phyloP scores from a whole-genome alignment of 2,329 filamentous ascomycete genomes.

The Fusarium sp. region DNA sequence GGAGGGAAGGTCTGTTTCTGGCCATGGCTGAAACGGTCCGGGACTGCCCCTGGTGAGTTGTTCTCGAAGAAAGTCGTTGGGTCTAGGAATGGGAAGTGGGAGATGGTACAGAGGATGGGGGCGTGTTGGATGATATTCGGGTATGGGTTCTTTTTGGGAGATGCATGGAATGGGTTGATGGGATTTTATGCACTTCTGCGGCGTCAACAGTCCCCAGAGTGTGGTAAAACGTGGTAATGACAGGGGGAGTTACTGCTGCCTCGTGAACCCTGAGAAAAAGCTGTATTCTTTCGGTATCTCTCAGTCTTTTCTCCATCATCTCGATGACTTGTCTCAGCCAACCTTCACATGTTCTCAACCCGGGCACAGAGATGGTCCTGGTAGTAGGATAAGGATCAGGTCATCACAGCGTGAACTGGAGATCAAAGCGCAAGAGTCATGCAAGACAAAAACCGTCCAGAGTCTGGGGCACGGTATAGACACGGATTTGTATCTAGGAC shows the following conservation, averaged over 20 bases:
- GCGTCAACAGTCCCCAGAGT: constrained; percentile 19
- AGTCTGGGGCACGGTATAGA: constrained; percentile 28
- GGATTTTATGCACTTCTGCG: constrained; percentile 12
- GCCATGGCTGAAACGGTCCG: constrained; percentile 34
- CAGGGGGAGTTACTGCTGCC: constrained; percentile 16
- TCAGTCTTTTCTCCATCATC: neutral
- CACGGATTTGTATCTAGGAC: constrained; percentile 33
- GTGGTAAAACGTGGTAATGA: constrained; percentile 28
- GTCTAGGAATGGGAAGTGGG: neutral
- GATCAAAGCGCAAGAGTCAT: constrained; percentile 31
- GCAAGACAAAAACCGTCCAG: constrained; percentile 10
- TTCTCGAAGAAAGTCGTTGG: neutral
- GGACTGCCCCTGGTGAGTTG: neutral
- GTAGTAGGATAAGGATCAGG: neutral
- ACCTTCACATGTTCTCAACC: neutral
- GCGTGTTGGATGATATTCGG: constrained; percentile 6
- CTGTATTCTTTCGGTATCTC: neutral
- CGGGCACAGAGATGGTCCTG: neutral
- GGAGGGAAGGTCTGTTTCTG: constrained; percentile 32
- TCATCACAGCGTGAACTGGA: neutral
- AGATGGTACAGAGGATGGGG: neutral
- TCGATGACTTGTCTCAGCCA: neutral
- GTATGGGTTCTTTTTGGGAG: neutral
- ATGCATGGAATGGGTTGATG: constrained; percentile 9
- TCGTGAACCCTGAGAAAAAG: constrained; percentile 15